Evolutionary conservation across 306 rosid genomes (phyloP).

Genomic region (Gastrolobium villosum): DNA sequence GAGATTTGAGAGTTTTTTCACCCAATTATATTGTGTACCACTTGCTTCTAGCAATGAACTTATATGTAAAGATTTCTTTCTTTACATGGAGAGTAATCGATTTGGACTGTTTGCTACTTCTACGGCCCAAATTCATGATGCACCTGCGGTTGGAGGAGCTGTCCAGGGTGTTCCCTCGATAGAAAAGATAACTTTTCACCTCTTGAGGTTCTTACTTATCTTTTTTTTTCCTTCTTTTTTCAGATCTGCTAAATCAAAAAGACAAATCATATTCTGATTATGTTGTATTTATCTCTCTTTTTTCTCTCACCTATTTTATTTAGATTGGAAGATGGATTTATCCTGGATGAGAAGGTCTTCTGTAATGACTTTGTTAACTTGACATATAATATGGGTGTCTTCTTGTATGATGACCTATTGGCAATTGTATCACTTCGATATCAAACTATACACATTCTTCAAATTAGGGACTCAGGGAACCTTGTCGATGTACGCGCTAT

Average conservation of each 20-base stretch:
- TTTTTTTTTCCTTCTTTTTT: slow-evolving; percentile 14
- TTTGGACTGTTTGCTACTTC: slow-evolving; percentile 94
- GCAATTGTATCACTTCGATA: slow-evolving; percentile 96
- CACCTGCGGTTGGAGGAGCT: slow-evolving; percentile 84
- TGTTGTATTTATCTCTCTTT: neutral
- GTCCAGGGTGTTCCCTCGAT: slow-evolving; percentile 87
- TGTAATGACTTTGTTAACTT: slow-evolving; percentile 86
- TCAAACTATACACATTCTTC: slow-evolving; percentile 88
- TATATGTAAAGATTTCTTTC: slow-evolving; percentile 94
- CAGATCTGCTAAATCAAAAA: neutral
- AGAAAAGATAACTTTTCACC: slow-evolving; percentile 92
- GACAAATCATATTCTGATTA: slow-evolving; percentile 15
- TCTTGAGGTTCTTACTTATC: slow-evolving; percentile 68
- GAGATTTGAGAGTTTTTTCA: slow-evolving; percentile 92
- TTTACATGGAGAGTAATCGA: slow-evolving; percentile 81
- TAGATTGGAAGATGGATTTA: slow-evolving; percentile 90
- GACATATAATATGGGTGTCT: slow-evolving; percentile 90
- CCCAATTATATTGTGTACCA: slow-evolving; percentile 72
- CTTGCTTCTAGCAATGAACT: slow-evolving; percentile 87
- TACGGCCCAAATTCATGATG: slow-evolving; percentile 77
- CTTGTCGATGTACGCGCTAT: slow-evolving; percentile 87
- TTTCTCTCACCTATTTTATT: slow-evolving; percentile 37
- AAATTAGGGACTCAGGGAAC: slow-evolving; percentile 90
- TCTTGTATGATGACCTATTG: slow-evolving; percentile 94
- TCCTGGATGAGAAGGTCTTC: slow-evolving; percentile 85